Evolutionary conservation across 2,329 filamentous ascomycete genomes (phyloP), one percentile per base, ranked within the genome.

Genomic region (Neonectria coccinea): DNA sequence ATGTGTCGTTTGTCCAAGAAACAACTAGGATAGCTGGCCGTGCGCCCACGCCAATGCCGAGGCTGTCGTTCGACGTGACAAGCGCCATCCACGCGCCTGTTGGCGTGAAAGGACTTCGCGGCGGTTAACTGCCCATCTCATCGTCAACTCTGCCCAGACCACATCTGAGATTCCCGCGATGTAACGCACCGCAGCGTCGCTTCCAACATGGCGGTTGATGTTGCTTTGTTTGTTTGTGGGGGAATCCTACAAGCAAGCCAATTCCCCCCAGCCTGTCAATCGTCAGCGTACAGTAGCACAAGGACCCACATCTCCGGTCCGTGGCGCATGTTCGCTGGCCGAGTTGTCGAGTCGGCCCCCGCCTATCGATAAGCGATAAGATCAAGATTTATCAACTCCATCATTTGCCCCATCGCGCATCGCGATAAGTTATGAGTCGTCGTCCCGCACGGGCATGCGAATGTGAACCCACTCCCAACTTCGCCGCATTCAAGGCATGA

Each of bases 401-500:
- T 59, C 9, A 12, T 39, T 69, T 65, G 68, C 68, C 71, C 65
- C 62, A 59, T 67, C 41, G n/a, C 36, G 53, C 31, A 41, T 48
- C 53, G 58, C 41, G 52, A 70, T 55, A 69, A 66, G 52, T 67
- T 63, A 56, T 65, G 61, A 66, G 64, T 55, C 47, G 64, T 55
- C 47, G 10, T 58, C 51, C 41, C 22, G 47, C 48, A n/a, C 22
- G 50, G 44, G 47, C 54, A 59, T 59, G 61, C 66, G 61, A 52
- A 59, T 59, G 61, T 67, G 59, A 52, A 65, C 56, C 33, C 18
- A 20, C 27, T 6, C 44, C 54, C 54, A 45, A 66, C 39, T 39
- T 45, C 57, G 33, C 51, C 14, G 44, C 29, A n/a, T 16, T 20
- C 41, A 39, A 62, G 70, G 70, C 59, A 80, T 82, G 76, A 70